Evolutionary conservation across 2,329 filamentous ascomycete genomes (phyloP).

Genomic region (Blumeria graminis): DNA sequence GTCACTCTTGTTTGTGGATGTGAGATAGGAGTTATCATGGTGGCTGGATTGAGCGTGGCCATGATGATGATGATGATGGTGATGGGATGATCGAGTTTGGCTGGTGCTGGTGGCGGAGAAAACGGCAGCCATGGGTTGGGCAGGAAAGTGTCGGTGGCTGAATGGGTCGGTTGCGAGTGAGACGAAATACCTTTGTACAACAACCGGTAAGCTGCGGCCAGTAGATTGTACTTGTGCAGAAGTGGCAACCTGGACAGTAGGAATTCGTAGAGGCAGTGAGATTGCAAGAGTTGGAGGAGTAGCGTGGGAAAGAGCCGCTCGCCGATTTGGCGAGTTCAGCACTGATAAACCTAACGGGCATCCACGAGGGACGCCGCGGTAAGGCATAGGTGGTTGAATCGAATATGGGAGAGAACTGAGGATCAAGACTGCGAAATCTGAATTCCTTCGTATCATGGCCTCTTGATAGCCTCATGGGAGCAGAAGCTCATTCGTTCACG

Average conservation of each 20-base stretch:
- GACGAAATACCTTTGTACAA: not conserved
- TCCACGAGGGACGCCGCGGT: not conserved
- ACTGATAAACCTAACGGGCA: not conserved
- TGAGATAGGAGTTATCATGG: conserved; percentile 49
- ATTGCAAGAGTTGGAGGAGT: not conserved
- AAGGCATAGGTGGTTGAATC: not conserved
- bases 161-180: too few species aligned
- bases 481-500: too few species aligned
- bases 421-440: too few species aligned
- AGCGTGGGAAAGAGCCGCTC: not conserved
- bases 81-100: not conserved
- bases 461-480: too few species aligned
- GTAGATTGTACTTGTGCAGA: not conserved
- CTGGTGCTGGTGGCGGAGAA: not conserved
- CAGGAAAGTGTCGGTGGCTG: too few species aligned
- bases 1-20: conserved; percentile 65
- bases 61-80: not conserved
- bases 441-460: too few species aligned
- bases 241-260: too few species aligned
- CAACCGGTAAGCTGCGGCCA: not conserved
- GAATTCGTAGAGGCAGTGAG: not conserved
- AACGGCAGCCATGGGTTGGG: not conserved
- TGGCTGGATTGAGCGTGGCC: not conserved
- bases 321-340: not conserved
- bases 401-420: too few species aligned